These are phyloP conservation scores for Trichopus zeylanicus DNA, from an alignment of 116 monocot species.

Conservation along the genomic window DNA sequence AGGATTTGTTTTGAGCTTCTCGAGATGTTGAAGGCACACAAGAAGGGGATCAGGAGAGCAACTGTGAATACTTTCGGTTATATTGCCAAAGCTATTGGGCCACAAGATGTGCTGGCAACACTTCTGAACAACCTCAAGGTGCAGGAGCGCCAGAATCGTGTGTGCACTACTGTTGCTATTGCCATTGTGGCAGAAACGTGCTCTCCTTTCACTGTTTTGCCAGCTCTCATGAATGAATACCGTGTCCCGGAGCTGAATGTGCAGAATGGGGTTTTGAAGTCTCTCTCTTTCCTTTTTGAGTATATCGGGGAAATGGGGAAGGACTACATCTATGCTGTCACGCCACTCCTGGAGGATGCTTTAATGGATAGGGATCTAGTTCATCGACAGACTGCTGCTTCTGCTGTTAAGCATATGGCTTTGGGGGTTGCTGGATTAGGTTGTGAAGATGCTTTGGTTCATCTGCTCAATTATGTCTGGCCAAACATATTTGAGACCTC, in stretches of 20 bases:
- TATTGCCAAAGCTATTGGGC: conserved; percentile 89
- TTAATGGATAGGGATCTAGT: conserved; percentile 95
- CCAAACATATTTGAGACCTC: conserved; percentile 97
- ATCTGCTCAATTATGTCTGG: conserved; percentile 96
- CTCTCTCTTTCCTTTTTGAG: conserved; percentile 96
- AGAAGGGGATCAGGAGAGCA: conserved; percentile 85
- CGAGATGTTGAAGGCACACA: conserved; percentile 93
- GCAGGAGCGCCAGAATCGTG: conserved; percentile 89
- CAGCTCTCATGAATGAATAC: conserved; percentile 97
- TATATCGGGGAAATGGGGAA: conserved; percentile 99
- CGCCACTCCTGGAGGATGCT: conserved; percentile 92
- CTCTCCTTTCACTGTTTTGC: conserved; percentile 93
- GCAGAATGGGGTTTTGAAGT: conserved; percentile 96
- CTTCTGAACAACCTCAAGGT: conserved; percentile 86
- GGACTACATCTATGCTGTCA: conserved; percentile 98
- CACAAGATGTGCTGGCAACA: conserved; percentile 86
- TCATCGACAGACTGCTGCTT: conserved; percentile 95
- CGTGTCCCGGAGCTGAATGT: conserved; percentile 97
- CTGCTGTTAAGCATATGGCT: conserved; percentile 98
- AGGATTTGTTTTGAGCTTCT: conserved; percentile 93
- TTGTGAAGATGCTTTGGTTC: conserved; percentile 91
- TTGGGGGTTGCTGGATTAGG: conserved; percentile 94
- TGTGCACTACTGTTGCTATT: conserved; percentile 92
- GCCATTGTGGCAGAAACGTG: conserved; percentile 98
- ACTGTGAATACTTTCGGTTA: conserved; percentile 96